These are phyloP conservation scores for Talaromyces wortmannii DNA, from an alignment of 495 filamentous ascomycete genomes.

Conservation along the genomic window DNA sequence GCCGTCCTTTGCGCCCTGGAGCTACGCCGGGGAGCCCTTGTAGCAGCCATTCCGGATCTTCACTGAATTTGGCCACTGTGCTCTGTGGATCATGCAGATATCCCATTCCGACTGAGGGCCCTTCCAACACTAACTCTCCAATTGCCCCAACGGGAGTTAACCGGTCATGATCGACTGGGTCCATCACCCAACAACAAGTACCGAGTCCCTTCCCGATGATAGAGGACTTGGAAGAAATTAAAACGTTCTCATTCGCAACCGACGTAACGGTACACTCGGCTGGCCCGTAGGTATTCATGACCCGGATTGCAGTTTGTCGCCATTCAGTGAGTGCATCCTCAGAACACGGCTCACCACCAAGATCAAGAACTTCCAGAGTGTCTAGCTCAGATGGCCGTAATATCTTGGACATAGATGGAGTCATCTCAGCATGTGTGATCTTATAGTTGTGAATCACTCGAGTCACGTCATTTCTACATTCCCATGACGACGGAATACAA, in stretches of 20 bases:
- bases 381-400: conserved; percentile 10
- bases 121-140: conserved; percentile 44
- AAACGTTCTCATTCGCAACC: background rate
- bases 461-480: conserved; percentile 4
- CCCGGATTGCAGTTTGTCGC: too few relatives aligned
- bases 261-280: background rate
- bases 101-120: conserved; percentile 14
- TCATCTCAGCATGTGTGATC: conserved; percentile 1
- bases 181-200: conserved; percentile 25
- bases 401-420: conserved; percentile 9
- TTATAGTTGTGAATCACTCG: background rate
- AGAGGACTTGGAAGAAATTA: conserved; percentile 7
- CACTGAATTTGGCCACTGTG: conserved; percentile 11
- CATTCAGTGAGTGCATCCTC: conserved; percentile 9
- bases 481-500: conserved; percentile 9
- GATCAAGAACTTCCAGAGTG: conserved; percentile 13
- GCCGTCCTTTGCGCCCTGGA: background rate
- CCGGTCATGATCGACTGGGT: conserved; percentile 28
- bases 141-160: conserved; percentile 42
- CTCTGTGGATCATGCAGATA: conserved; percentile 21
- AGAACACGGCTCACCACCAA: conserved; percentile 14
- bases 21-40: background rate
- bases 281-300: conserved; percentile 1
- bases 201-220: conserved; percentile 16
- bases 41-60: background rate